These are phyloP conservation scores for Vachellia collinsii DNA, from an alignment of 306 rosid species.

Conservation along the genomic window DNA sequence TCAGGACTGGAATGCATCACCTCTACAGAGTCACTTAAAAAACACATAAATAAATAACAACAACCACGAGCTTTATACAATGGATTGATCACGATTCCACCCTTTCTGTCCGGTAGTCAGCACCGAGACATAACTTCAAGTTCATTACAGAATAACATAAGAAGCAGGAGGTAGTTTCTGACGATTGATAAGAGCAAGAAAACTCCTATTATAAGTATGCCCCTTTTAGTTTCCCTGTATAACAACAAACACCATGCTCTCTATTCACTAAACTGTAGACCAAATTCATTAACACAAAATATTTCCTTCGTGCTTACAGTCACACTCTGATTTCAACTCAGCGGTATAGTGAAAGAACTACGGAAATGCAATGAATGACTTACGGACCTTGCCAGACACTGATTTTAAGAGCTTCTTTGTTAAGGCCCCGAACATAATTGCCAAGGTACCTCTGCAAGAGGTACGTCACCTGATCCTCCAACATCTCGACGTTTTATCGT, in stretches of 20 bases:
- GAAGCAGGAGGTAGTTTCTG: background rate
- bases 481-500: conserved; percentile 62
- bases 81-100: background rate
- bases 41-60: background rate
- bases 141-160: background rate
- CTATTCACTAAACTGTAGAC: conserved; percentile 7
- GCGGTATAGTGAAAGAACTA: conserved; percentile 20
- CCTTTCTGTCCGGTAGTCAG: background rate
- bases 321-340: conserved; percentile 38
- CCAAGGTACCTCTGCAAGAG: conserved; percentile 97
- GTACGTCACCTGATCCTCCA: conserved; percentile 98
- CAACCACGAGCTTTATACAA: background rate
- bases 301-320: background rate
- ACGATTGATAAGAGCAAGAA: background rate
- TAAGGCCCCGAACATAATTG: conserved; percentile 88
- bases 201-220: background rate
- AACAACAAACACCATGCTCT: background rate
- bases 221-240: background rate
- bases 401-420: conserved; percentile 96
- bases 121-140: background rate
- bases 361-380: background rate
- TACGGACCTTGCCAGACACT: conserved; percentile 91
- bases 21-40: background rate
- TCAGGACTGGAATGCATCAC: background rate
- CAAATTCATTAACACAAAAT: conserved; percentile 9